Percentiles rank a stretch among this genome's conserved stretches.
Evolutionary conservation across 257 asterid species (phyloP).

Genomic region (Lantana camara): DNA sequence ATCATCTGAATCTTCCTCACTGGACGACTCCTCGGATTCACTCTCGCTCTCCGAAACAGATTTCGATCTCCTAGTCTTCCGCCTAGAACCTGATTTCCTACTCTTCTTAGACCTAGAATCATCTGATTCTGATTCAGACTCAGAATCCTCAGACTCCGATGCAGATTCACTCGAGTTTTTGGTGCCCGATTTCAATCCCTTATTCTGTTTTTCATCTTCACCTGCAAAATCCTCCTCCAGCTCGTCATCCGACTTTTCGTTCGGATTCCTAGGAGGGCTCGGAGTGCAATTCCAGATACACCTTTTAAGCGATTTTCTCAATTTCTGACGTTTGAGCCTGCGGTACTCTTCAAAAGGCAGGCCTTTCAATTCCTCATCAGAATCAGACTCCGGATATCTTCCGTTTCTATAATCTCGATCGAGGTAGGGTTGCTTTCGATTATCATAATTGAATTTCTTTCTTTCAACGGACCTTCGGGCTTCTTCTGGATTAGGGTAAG

Average conservation of each 20-base stretch:
- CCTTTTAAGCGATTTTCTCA: conserved; percentile 57
- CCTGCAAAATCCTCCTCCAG: conserved; percentile 43
- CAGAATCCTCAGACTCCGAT: conserved; percentile 42
- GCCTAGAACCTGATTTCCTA: conserved; percentile 50
- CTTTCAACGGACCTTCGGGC: conserved; percentile 29
- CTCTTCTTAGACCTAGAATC: conserved; percentile 51
- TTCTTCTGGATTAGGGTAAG: conserved; percentile 49
- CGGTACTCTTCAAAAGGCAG: conserved; percentile 76
- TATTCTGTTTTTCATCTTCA: conserved; percentile 38
- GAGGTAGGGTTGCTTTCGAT: conserved; percentile 45
- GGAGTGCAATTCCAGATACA: conserved; percentile 87
- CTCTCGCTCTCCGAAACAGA: conserved; percentile 40
- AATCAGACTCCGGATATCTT: conserved; percentile 49
- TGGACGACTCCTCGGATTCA: conserved; percentile 37
- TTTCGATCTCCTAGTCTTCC: conserved; percentile 43
- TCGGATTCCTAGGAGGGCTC: conserved; percentile 84
- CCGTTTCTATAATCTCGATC: conserved; percentile 68
- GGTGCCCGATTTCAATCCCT: conserved; percentile 33
- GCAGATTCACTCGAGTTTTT: conserved; percentile 38
- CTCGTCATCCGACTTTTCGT: conserved; percentile 52
- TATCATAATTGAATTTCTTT: conserved; percentile 32
- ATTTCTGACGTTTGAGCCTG: conserved; percentile 75
- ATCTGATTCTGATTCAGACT: conserved; percentile 51
- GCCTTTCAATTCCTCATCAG: conserved; percentile 85
- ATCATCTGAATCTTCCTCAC: conserved; percentile 44